A percentile compares a stretch with the other conserved stretches of the same genome.
These are phyloP conservation scores for Leishmania guyanensis DNA, from an alignment of 208 protist species.

Conservation along the genomic window DNA sequence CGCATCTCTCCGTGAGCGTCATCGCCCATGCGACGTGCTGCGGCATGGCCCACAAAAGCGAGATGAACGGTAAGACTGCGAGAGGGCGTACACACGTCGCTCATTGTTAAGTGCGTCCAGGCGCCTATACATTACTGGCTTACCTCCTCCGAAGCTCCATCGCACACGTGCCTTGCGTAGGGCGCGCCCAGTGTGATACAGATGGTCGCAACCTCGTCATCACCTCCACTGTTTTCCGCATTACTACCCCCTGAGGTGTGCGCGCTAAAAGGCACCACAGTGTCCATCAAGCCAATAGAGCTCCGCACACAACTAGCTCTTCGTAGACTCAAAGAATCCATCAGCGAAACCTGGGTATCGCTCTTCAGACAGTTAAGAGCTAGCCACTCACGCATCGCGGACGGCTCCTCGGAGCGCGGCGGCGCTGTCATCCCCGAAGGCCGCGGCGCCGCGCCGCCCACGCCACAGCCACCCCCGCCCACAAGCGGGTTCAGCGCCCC, in stretches of 20 bases:
- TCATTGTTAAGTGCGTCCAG: not conserved
- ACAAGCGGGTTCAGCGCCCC: not conserved
- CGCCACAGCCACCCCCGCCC: not conserved
- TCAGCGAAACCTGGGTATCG: not conserved
- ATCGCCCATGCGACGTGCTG: not conserved
- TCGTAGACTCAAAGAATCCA: too few species aligned
- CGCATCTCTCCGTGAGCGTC: not conserved
- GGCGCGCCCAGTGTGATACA: not conserved
- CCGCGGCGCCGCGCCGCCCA: not conserved
- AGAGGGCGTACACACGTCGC: not conserved
- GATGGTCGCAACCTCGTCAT: not conserved
- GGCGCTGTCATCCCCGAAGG: not conserved
- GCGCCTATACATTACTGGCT: not conserved
- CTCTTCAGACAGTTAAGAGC: not conserved
- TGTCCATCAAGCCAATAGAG: too few species aligned
- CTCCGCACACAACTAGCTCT: too few species aligned
- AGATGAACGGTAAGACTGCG: not conserved
- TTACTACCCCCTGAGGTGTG: not conserved
- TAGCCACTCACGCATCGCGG: constrained; percentile 42
- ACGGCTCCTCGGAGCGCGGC: not conserved
- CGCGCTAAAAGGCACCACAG: not conserved
- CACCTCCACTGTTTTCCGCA: not conserved
- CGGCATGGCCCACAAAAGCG: too few species aligned
- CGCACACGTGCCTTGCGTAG: not conserved
- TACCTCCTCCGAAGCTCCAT: not conserved